Evolutionary conservation across 1,139 yeast species (phyloP), one percentile per base, ranked within the genome.

Genomic region (Blastobotrys elegans): DNA sequence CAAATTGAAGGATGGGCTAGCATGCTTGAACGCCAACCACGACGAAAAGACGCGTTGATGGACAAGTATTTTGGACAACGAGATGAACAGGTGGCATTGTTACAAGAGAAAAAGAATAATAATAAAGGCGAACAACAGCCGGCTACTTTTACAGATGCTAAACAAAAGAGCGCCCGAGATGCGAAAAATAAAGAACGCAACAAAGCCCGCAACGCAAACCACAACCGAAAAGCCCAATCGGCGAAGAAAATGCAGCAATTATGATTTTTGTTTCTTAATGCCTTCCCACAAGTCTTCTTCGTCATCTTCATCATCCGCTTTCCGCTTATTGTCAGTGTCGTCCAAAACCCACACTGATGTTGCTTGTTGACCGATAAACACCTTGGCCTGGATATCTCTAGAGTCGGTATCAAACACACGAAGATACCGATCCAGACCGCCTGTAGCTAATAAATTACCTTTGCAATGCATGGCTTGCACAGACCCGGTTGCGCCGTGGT

Each of bases 1-100:
- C 95, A 88, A 63, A 78, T 90, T 40, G 97, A 90, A 69, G 96
- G 96, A 0, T 90, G 97, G 97, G 83, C 84, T 1, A 69, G 84
- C 51, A 84, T 85, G 83, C 64, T 89, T 30, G 74, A 77, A 43
- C 77, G 77, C 55, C 77, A 82, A 40, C 89, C 94, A 0, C 68
- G 73, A 45, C 70, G 85, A 13, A 51, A 48, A 45, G 51, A 50
- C 33, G 44, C 47, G 14, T 62, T 85, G 49, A 95, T 85, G 57
- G 85, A 82, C 47, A 75, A 76, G 55, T 82, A 70, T 56, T 68
- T 74, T 70, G 75, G 46, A 1, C 26, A 80, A 49, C 48, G 53
- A 33, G 60, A 59, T 20, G 49, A 56, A 44, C 29, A 35, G 42
- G 50, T 54, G 14, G 53, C 49, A 31, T 34, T 52, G 34, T 32